Conservation (phyloP, 345 rosid species). For the Laguncularia racemosa region DNA sequence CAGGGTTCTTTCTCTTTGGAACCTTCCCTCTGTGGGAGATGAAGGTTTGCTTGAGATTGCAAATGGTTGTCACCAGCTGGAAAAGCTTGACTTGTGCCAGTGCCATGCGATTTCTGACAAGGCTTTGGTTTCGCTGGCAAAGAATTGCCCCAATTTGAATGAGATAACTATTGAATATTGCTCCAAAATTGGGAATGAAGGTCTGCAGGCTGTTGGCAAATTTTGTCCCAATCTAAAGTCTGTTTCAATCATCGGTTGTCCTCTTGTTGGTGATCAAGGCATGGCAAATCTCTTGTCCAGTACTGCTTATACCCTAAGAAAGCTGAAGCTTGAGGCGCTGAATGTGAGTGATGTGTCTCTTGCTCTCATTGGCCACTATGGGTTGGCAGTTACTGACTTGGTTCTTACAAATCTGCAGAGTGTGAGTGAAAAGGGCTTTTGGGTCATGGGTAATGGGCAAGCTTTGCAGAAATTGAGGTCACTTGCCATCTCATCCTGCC, state of each 20-base stretch:
- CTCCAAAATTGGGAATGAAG: constrained; percentile 64
- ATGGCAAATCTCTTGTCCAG: constrained; percentile 51
- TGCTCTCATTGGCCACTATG: constrained; percentile 87
- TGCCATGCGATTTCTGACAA: constrained; percentile 61
- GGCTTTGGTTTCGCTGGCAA: constrained; percentile 59
- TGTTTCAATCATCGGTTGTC: constrained; percentile 63
- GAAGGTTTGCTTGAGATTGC: constrained; percentile 72
- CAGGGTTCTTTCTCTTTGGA: constrained; percentile 66
- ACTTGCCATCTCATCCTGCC: constrained; percentile 53
- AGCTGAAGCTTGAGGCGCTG: constrained; percentile 71
- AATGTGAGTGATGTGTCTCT: constrained; percentile 74
- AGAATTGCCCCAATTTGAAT: constrained; percentile 58
- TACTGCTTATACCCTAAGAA: constrained; percentile 33
- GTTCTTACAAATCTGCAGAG: constrained; percentile 48
- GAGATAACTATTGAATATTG: constrained; percentile 75
- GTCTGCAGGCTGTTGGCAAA: constrained; percentile 57
- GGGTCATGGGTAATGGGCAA: constrained; percentile 92
- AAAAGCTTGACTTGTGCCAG: constrained; percentile 69
- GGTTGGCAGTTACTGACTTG: constrained; percentile 61
- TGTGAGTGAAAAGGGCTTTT: constrained; percentile 80
- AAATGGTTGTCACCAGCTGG: constrained; percentile 55
- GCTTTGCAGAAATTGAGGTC: constrained; percentile 78
- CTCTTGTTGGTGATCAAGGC: constrained; percentile 87
- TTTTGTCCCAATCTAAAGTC: constrained; percentile 64
- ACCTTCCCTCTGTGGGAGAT: constrained; percentile 52